Conservation (phyloP, 75 land plant genomes). For the Pinus taeda region DNA sequence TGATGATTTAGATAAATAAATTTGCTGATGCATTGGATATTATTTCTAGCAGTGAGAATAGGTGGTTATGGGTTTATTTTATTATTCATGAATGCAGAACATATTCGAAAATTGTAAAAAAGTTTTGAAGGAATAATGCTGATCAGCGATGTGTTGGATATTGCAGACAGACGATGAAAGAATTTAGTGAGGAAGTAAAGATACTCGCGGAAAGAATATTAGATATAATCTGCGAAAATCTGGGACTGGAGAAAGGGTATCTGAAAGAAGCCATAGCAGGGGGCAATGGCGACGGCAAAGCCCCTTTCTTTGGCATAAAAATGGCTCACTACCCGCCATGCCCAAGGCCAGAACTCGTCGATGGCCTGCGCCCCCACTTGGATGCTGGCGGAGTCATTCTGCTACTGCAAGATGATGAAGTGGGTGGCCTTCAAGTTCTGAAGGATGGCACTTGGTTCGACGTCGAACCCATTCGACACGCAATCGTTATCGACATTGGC, state of each 20-base stretch:
- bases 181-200: conserved; percentile 24
- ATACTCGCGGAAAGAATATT: conserved; percentile 44
- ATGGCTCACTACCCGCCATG: conserved; percentile 60
- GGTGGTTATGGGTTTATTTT: no score
- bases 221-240: conserved; percentile 43
- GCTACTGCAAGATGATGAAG: conserved; percentile 56
- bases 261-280: conserved; percentile 34
- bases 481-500: conserved; percentile 63
- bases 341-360: conserved; percentile 42
- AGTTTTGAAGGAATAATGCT: no score
- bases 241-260: conserved; percentile 45
- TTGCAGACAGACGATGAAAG: conserved; percentile 35
- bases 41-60: no score
- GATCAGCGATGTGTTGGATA: neutral
- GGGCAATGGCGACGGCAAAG: neutral
- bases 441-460: conserved; percentile 66
- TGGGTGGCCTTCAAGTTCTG: conserved; percentile 56
- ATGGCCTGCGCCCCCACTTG: conserved; percentile 58
- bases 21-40: neutral
- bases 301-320: conserved; percentile 56
- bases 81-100: no score
- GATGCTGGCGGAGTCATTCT: conserved; percentile 73
- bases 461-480: conserved; percentile 34
- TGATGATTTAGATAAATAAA: neutral
- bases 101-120: no score